Conservation (phyloP, 2,329 filamentous ascomycete species). For the Ophiostoma pallidulum region DNA sequence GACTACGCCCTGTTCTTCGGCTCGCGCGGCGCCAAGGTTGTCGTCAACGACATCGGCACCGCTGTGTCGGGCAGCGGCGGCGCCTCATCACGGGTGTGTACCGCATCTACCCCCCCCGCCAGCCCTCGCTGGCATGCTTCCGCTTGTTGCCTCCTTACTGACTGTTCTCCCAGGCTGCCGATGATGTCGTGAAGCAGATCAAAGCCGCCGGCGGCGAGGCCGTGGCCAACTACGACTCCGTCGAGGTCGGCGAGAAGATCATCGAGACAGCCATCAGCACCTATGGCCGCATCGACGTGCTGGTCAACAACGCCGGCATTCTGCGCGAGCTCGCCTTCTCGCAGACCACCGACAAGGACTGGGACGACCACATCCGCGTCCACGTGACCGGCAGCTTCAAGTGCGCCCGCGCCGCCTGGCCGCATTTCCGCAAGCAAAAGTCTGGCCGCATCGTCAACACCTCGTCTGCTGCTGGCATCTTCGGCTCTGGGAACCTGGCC, state of each 20-base stretch:
- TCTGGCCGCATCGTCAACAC: constrained; percentile 96
- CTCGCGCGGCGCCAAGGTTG: constrained; percentile 63
- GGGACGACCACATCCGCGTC: constrained; percentile 89
- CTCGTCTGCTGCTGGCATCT: constrained; percentile 87
- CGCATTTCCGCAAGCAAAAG: constrained; percentile 97
- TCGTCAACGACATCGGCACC: constrained; percentile 91
- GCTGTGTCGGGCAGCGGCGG: constrained; percentile 33
- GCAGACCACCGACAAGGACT: constrained; percentile 96
- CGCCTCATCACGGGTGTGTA: constrained; percentile 8
- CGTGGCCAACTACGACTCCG: constrained; percentile 93
- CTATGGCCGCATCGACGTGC: constrained; percentile 81
- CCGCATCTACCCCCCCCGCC: constrained; percentile 17
- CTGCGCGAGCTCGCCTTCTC: constrained; percentile 93
- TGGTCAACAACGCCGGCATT: constrained; percentile 98
- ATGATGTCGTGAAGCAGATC: constrained; percentile 75
- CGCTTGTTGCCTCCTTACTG: not conserved
- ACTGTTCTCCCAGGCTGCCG: constrained; percentile 53
- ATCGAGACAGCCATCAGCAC: constrained; percentile 77
- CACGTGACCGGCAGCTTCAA: constrained; percentile 94
- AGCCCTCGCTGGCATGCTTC: too few relatives aligned
- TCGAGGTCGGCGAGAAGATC: constrained; percentile 88
- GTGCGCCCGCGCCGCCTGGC: constrained; percentile 90
- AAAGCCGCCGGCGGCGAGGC: constrained; percentile 86
- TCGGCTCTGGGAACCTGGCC: constrained; percentile 89
- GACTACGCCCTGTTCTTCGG: constrained; percentile 85